Evolutionary conservation across 164 flowering plant genomes (phyloP).

Genomic region (Platanus orientalis): DNA sequence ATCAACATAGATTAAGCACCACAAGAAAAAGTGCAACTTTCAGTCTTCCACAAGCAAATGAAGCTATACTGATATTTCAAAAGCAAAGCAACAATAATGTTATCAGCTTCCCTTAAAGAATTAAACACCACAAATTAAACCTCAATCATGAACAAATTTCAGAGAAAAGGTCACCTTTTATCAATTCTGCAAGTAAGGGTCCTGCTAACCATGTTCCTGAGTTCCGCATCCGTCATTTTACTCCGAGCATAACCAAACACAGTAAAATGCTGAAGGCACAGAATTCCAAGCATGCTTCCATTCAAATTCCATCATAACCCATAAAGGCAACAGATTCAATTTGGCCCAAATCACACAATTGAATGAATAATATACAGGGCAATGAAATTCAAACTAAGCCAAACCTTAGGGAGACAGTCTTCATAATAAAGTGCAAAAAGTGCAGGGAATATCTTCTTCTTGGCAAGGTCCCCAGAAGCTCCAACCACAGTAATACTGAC

Average conservation of each 20-base stretch:
- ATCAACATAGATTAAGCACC: not conserved
- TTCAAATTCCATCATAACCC: not conserved
- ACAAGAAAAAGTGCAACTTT: not conserved
- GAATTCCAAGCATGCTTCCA: too few species aligned
- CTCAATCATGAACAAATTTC: not conserved
- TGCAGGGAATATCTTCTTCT: slow-evolving; percentile 95
- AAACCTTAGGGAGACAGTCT: slow-evolving; percentile 73
- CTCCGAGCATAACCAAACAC: slow-evolving; percentile 90
- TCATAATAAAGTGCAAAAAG: slow-evolving; percentile 87
- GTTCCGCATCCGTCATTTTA: slow-evolving; percentile 91
- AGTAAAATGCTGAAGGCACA: slow-evolving; percentile 66
- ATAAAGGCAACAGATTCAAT: not conserved
- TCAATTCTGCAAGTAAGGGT: slow-evolving; percentile 94
- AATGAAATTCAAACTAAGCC: not conserved
- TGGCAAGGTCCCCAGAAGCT: slow-evolving; percentile 96
- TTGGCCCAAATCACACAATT: not conserved
- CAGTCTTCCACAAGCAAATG: not conserved
- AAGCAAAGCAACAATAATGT: too few species aligned
- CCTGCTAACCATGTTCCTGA: slow-evolving; percentile 82
- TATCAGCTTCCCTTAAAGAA: too few species aligned
- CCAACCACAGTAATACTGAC: slow-evolving; percentile 91
- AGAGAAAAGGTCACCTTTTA: slow-evolving; percentile 45
- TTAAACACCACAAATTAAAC: too few species aligned
- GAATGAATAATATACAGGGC: not conserved
- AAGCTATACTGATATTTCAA: not conserved